Conservation (phyloP, 1,284 basidiomycete species). For the Leccinum pallidistipes region DNA sequence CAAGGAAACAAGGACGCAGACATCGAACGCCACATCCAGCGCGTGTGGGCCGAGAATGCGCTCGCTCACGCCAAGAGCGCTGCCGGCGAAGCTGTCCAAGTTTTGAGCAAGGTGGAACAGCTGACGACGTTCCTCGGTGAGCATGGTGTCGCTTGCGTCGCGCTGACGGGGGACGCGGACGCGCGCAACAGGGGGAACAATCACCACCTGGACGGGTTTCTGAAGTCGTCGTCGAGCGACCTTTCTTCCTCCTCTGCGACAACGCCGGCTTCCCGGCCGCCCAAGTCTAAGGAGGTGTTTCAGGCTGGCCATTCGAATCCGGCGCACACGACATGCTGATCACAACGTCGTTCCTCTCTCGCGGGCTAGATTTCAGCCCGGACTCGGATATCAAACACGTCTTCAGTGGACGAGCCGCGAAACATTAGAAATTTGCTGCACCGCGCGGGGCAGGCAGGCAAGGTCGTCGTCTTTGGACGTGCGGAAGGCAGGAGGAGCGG, state of each 20-base stretch:
- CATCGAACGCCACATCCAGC: no score
- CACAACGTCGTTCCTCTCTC: conserved; percentile 88
- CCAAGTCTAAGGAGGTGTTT: no score
- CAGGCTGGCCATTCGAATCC: conserved; percentile 25
- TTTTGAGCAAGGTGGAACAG: no score
- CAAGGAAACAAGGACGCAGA: no score
- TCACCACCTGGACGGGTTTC: no score
- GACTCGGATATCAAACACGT: conserved; percentile 66
- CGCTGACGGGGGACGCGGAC: no score
- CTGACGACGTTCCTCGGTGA: no score
- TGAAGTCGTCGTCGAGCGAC: conserved; percentile 38
- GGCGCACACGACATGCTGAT: conserved; percentile 35
- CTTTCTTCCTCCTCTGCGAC: background rate
- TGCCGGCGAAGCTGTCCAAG: no score
- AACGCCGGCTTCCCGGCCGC: conserved; percentile 5
- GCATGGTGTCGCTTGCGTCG: no score
- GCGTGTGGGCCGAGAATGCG: no score
- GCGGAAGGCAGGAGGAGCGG: conserved; percentile 53
- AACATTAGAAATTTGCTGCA: conserved; percentile 93
- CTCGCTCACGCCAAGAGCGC: no score
- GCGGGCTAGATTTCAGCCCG: conserved; percentile 82
- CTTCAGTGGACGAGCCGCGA: conserved; percentile 80
- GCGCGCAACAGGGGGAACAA: no score
- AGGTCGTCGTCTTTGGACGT: conserved; percentile 72
- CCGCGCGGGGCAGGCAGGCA: conserved; percentile 73